phyloP scores from a whole-genome alignment of 129 eudicot genomes.

The Chrysanthemum seticuspe region DNA sequence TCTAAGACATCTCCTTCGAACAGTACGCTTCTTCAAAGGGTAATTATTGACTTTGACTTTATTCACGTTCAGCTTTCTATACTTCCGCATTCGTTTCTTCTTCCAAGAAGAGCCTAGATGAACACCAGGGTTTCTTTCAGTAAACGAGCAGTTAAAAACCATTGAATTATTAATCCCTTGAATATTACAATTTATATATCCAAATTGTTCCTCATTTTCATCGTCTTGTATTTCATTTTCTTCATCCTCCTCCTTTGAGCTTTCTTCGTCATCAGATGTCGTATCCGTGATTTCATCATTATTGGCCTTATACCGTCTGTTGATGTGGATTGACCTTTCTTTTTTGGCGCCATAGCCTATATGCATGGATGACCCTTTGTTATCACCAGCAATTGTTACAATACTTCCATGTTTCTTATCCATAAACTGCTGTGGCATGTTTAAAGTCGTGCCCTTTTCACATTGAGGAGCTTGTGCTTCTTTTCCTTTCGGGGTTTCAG shows the following conservation, averaged over 20 bases:
- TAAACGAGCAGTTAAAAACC: constrained; percentile 52
- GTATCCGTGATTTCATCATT: constrained; percentile 52
- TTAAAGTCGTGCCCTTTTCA: constrained; percentile 18
- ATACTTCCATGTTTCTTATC: constrained; percentile 38
- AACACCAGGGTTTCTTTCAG: constrained; percentile 69
- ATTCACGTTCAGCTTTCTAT: constrained; percentile 18
- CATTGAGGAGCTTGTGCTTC: constrained; percentile 26
- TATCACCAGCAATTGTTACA: constrained; percentile 73
- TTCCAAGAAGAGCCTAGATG: constrained; percentile 38
- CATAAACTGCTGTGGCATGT: not conserved
- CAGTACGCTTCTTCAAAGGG: constrained; percentile 37
- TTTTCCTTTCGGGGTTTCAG: constrained; percentile 11
- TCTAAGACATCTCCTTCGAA: constrained; percentile 65
- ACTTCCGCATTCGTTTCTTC: constrained; percentile 21
- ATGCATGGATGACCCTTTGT: constrained; percentile 75
- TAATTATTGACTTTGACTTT: constrained; percentile 42
- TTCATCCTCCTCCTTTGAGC: constrained; percentile 24
- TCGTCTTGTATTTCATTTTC: constrained; percentile 22
- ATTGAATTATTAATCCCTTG: constrained; percentile 83
- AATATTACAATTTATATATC: constrained; percentile 60
- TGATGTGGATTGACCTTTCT: constrained; percentile 48
- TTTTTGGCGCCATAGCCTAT: constrained; percentile 42
- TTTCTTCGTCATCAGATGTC: constrained; percentile 50
- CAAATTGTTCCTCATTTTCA: constrained; percentile 35
- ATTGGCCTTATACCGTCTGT: constrained; percentile 53